Evolutionary conservation across 2,329 filamentous ascomycete species (phyloP).

Genomic region (Annulohypoxylon truncatum): DNA sequence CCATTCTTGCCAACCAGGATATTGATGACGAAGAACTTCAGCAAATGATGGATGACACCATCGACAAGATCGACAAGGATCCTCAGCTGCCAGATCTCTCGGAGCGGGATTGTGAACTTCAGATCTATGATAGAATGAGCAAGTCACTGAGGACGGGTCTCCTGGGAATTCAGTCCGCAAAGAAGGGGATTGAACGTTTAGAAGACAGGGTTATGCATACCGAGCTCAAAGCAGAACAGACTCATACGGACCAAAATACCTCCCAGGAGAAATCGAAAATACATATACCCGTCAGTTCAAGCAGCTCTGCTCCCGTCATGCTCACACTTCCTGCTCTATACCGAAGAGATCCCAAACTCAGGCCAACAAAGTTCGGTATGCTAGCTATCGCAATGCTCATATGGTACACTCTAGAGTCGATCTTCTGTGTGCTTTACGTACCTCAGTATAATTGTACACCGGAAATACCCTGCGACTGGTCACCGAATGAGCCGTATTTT

Average conservation of each 20-base stretch:
- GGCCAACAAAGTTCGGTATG: conserved; percentile 62
- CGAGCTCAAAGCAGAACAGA: conserved; percentile 46
- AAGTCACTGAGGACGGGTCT: conserved; percentile 64
- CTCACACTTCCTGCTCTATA: conserved; percentile 63
- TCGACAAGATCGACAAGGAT: conserved; percentile 46
- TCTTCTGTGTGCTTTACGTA: conserved; percentile 66
- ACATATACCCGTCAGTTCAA: background rate
- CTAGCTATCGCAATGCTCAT: conserved; percentile 56
- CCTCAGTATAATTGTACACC: conserved; percentile 61
- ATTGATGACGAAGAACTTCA: conserved; percentile 47
- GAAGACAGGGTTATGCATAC: conserved; percentile 62
- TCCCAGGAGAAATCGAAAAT: conserved; percentile 16
- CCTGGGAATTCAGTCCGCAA: conserved; percentile 64
- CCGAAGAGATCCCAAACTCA: conserved; percentile 56
- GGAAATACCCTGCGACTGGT: conserved; percentile 63
- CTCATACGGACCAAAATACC: conserved; percentile 11
- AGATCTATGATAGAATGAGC: conserved; percentile 62
- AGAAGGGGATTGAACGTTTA: conserved; percentile 68
- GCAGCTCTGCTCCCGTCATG: conserved; percentile 51
- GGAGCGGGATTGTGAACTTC: conserved; percentile 56
- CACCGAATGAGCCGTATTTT: conserved; percentile 68
- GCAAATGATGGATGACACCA: conserved; percentile 45
- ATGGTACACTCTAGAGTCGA: conserved; percentile 68
- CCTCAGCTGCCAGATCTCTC: conserved; percentile 40
- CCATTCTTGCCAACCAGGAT: conserved; percentile 58